Evolutionary conservation across 2,329 filamentous ascomycete species (phyloP).

Genomic region (Tolypocladium tundrense): DNA sequence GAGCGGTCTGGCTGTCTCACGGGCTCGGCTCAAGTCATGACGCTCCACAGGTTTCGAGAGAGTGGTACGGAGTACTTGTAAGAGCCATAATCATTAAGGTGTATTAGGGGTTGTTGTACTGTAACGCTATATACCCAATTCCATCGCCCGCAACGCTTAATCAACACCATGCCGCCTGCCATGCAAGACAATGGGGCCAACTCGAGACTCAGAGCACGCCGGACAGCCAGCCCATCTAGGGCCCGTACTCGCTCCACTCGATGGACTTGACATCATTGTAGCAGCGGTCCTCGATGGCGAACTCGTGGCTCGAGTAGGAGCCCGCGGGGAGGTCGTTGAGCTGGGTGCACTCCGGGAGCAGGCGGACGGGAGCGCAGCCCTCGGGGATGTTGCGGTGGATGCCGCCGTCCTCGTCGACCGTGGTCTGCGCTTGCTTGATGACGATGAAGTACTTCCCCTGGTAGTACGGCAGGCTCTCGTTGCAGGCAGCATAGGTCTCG

Average conservation of each 20-base stretch:
- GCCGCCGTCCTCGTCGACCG: constrained; percentile 8
- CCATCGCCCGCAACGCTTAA: neutral
- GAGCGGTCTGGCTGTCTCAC: neutral
- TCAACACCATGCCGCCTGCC: neutral
- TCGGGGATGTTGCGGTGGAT: constrained; percentile 17
- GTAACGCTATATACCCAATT: neutral
- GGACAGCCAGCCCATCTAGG: neutral
- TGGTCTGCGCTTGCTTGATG: constrained; percentile 22
- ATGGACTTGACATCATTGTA: constrained; percentile 26
- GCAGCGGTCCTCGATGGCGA: constrained; percentile 23
- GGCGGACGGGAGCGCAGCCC: constrained; percentile 26
- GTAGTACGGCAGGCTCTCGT: constrained; percentile 28
- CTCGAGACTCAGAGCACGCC: neutral
- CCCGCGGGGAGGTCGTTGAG: constrained; percentile 23
- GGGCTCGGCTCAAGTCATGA: too few species aligned
- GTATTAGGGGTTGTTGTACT: neutral
- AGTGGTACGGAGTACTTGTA: neutral
- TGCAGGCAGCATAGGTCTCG: constrained; percentile 31
- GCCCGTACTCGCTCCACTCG: constrained; percentile 22
- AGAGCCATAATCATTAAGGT: neutral
- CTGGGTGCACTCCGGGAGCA: constrained; percentile 30
- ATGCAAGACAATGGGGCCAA: neutral
- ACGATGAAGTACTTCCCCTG: constrained; percentile 19
- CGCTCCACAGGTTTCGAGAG: neutral
- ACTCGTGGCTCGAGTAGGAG: constrained; percentile 24